Evolutionary conservation across 2,329 filamentous ascomycete species (phyloP), one percentile per base, ranked within the genome.

Genomic region (Dactylellina parvicollis): DNA sequence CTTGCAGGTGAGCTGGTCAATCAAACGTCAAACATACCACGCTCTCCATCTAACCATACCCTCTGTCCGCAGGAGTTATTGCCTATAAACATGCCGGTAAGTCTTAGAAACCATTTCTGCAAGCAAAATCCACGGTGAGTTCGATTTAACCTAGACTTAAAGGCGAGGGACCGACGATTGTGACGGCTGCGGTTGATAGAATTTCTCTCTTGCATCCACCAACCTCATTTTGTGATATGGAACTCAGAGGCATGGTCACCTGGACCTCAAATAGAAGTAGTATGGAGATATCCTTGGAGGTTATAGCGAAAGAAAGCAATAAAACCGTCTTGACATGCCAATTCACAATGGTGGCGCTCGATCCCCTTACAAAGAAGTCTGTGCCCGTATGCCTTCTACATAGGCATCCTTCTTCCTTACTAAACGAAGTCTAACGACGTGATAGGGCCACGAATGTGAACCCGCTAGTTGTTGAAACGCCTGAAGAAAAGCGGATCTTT

Each of bases 311-410:
- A 12, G 84, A 84, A 75, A 82, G 86, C 1, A 85, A 88, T 44
- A 88, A 90, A 78, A 82, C 90, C 0, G 80, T 90, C 62, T 85
- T 91, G 80, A 89, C 87, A n/a, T 90, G 89, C 80, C 86, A 88
- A 4, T 91, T 91, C 78, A 92, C 89, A 0, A 92, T 92, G 90
- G 90, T 92, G 0, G 90, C 89, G 1, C 81, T 92, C 9, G 87
- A 92, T 76, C 88, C 89, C 1, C 81, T 78, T 2, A 91, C 89
- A 0, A 90, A 88, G 80, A 89, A 86, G 82, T 85, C 79, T 47
- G n/a, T 71, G 16, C 38, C 47, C 18, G 36, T 26, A 32, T 38
- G 34, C 30, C 46, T 4, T 24, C n/a, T 4, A 18, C 28, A 12
- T 44, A 12, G 18, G 5, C 20, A 44, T 12, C 12, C 62, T 42